These are phyloP conservation scores for Melanogaster broomeanus DNA, from an alignment of 768 basidiomycete species.

Conservation along the genomic window DNA sequence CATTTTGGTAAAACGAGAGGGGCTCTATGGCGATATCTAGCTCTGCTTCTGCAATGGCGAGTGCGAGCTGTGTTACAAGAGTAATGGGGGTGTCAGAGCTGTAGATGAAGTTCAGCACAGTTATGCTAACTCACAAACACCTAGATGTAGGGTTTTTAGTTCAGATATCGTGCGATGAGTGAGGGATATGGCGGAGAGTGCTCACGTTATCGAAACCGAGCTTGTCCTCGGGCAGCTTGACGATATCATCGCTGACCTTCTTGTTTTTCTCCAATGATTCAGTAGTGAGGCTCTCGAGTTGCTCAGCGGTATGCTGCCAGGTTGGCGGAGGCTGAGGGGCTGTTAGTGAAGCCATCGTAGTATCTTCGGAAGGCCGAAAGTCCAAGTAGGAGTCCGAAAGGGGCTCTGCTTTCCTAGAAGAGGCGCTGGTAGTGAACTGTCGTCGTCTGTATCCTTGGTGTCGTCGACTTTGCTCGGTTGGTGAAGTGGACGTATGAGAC, in stretches of 20 bases:
- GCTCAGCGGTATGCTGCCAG: slow-evolving; percentile 68
- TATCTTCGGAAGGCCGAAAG: slow-evolving; percentile 4
- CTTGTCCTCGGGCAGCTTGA: slow-evolving; percentile 52
- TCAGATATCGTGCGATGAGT: not conserved
- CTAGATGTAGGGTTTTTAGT: slow-evolving; percentile 34
- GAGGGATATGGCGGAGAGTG: slow-evolving; percentile 9
- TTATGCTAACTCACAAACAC: slow-evolving; percentile 64
- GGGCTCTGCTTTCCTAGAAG: slow-evolving; percentile 1
- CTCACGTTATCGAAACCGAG: slow-evolving; percentile 70
- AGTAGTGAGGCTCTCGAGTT: slow-evolving; percentile 58
- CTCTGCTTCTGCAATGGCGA: slow-evolving; percentile 61
- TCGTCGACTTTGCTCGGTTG: not conserved
- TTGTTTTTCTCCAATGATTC: slow-evolving; percentile 59
- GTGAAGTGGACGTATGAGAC: not conserved
- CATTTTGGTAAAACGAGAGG: slow-evolving; percentile 79
- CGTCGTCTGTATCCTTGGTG: not conserved
- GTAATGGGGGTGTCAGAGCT: slow-evolving; percentile 20
- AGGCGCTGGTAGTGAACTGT: not conserved
- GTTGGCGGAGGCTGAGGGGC: slow-evolving; percentile 66
- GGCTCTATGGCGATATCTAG: slow-evolving; percentile 56
- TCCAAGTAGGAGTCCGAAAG: not conserved
- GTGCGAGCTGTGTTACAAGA: slow-evolving; percentile 44
- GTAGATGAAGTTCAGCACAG: not conserved
- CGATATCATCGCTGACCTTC: slow-evolving; percentile 57
- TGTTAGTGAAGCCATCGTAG: slow-evolving; percentile 47